Base-by-base conservation (phyloP, 2,329 filamentous ascomycete species). In the Whalleya microplaca region DNA sequence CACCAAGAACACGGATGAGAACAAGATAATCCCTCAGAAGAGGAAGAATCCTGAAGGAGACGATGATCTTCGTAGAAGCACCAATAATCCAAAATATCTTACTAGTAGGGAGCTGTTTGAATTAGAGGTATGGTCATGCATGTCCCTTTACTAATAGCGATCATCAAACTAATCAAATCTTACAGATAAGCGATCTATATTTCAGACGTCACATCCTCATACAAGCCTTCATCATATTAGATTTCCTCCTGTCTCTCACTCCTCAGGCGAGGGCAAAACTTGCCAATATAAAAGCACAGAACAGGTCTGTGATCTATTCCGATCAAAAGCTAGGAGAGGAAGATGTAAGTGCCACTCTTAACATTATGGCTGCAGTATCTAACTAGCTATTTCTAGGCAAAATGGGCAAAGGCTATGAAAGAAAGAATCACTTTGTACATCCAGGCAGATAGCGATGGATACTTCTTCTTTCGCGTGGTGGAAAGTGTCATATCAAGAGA, bases 21-120 rank as follows among this genome's bases (percentile, higher is more conserved):
- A 79, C 45, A 87, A 85, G 61, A 84, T 83, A 61, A 61, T 65
- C 48, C 85, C 84, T 27, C 69, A 80, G 51, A 96, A 93, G 74
- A 85, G 91, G 54, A 96, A 93, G 72, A 80, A 83, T 43, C 80
- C 83, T 10, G 81, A 80, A 42, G 75, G 76, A 23, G 81, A 85
- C 49, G 84, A 84, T 7, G 80, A 84, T 48, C 83, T 85, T 52
- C 87, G 88, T 58, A 81, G 86, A 21, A 89, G 86, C 69, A 87
- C 85, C 21, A 98, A 96, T 76, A 99, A 99, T 68, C 94, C 96
- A 1, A 99, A 98, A 71, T 99, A 99, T 71, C 83, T 99, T 18
- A 99, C 95, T n/a, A 98, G 93, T 72, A 85, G 90, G 63, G 96
- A 99, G 71, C 80, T 99, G 1, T 99, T 99, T 73, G 92, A 96